Evolutionary conservation across 2,329 filamentous ascomycete genomes (phyloP).

Genomic region (Botryotinia narcissicola): DNA sequence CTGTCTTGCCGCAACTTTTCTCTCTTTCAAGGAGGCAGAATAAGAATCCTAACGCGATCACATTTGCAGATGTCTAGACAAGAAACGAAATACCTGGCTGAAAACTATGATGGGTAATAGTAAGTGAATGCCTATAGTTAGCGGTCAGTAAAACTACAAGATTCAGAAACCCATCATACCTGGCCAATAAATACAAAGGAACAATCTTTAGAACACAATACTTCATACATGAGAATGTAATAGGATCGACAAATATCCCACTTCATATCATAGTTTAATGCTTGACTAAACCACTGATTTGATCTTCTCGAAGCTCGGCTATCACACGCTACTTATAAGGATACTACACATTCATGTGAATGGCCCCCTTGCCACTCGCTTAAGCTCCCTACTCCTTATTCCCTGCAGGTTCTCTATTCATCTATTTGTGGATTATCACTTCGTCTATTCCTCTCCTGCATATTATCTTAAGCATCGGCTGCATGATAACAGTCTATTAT

Average conservation of each 20-base stretch:
- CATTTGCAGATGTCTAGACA: too few species aligned
- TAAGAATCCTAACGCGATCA: accelerated
- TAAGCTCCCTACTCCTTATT: background rate
- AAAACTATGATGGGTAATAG: accelerated
- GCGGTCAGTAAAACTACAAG: too few species aligned
- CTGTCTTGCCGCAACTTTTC: too few species aligned
- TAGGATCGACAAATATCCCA: background rate
- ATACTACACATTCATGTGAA: background rate
- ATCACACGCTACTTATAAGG: background rate
- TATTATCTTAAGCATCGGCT: background rate
- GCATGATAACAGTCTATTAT: accelerated
- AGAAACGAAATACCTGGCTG: too few species aligned
- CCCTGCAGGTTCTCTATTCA: background rate
- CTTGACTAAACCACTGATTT: background rate
- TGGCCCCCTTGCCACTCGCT: background rate
- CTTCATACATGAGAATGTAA: background rate
- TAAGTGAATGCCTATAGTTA: too few species aligned
- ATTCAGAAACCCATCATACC: too few species aligned
- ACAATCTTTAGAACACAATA: background rate
- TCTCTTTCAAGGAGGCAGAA: too few species aligned
- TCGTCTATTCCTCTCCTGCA: background rate
- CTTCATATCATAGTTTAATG: background rate
- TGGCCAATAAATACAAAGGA: background rate
- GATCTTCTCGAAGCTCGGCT: background rate
- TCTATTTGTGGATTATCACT: background rate